phyloP scores from a whole-genome alignment of 371 early-diverging fungal genomes.

The Cokeromyces recurvatus region DNA sequence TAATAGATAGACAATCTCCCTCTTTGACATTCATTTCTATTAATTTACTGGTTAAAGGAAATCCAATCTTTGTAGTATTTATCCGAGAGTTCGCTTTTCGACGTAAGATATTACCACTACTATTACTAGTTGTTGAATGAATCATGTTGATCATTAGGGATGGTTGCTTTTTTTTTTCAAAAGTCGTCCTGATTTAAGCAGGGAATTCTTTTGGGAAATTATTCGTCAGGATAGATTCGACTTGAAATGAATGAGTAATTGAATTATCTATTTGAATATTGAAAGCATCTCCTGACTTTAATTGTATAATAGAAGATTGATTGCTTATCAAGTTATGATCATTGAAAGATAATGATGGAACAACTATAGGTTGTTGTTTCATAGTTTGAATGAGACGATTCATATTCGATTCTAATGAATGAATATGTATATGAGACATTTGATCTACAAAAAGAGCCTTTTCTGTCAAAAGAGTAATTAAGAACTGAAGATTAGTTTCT shows the following conservation, averaged over 20 bases:
- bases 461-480: conserved; percentile 22
- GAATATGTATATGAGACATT: conserved; percentile 16
- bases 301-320: conserved; percentile 13
- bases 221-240: conserved; percentile 31
- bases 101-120: conserved; percentile 16
- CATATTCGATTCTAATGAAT: conserved; percentile 26
- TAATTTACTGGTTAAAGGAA: conserved; percentile 40
- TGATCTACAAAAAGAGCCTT: conserved; percentile 6
- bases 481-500: conserved; percentile 32
- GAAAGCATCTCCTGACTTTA: conserved; percentile 39
- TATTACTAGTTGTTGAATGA: too few species aligned
- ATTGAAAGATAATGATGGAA: background rate
- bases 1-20: conserved; percentile 21
- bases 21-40: conserved; percentile 32
- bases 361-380: too few species aligned
- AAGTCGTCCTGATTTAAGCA: conserved; percentile 19
- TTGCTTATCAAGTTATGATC: background rate
- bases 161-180: too few species aligned
- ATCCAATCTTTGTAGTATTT: conserved; percentile 20
- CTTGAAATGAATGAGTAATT: conserved; percentile 22
- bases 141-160: too few species aligned
- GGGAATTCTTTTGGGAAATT: conserved; percentile 34
- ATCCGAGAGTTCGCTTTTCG: conserved; percentile 26
- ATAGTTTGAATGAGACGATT: conserved; percentile 9
- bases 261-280: conserved; percentile 21